Base-by-base conservation (phyloP, 768 basidiomycete species). In the Podaxis sp. region DNA sequence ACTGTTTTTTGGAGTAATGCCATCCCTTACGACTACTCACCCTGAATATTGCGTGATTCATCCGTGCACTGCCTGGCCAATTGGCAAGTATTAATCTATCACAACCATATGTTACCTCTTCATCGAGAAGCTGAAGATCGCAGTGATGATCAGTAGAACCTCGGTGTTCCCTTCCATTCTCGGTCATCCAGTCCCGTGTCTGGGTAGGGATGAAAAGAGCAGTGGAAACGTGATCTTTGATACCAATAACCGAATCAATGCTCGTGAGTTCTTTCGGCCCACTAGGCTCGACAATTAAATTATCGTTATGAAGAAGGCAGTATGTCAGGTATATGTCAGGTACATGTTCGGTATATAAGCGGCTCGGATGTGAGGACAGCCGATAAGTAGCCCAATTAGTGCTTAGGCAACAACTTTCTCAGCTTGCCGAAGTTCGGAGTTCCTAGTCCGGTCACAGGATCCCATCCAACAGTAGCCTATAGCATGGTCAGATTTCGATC, bases 361-460 rank as follows among this genome's bases (percentile, higher is more conserved):
- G 17, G 4, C 4, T 15, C n/a, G 15, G 41, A 11, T 41, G 17
- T 1, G 4, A 13, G 41, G n/a, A 46, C 43, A 46, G 25, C 19
- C 22, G 12, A 50, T 12, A 38, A 36, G 19, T 36, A 17, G n/a
- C 9, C 15, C 49, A 6, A 25, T 54, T 25, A 54, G 40, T 43
- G 29, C 17, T 24, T 33, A 37, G 54, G 33, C 19, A 79, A 73
- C 52, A 82, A 62, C 19, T 73, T 69, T 70, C 76, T 74, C 61
- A 89, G 70, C 61, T 78, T 79, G 43, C 74, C 68, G 69, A 86
- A 89, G 65, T 87, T 79, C 13, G 86, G 86, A 1, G 85, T 87
- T 3, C 87, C 86, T n/a, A 85, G 74, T 13, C 85, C 86, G 47
- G 86, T 87, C 69, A 83, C 82, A 50, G 84, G 83, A 70, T 86